These are phyloP conservation scores for Rubus parviflorus DNA, from an alignment of 306 rosid genomes.

Conservation along the genomic window DNA sequence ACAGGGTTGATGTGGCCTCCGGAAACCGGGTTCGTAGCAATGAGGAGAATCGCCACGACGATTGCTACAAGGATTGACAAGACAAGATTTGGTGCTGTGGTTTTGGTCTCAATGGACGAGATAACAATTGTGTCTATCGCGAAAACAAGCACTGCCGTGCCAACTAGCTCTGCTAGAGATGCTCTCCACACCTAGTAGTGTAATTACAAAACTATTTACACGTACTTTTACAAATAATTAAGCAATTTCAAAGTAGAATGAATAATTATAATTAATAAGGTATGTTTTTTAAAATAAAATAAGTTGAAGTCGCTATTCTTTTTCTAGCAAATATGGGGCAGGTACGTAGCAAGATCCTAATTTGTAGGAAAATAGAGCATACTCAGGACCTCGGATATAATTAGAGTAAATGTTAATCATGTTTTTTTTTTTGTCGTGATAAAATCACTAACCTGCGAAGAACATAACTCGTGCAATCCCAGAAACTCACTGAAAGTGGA, in stretches of 20 bases:
- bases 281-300: no score
- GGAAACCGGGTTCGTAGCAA: constrained; percentile 35
- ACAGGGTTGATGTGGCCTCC: constrained; percentile 44
- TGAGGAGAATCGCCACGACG: constrained; percentile 24
- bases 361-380: not conserved
- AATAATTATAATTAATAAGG: no score
- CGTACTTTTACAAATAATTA: not conserved
- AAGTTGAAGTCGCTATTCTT: not conserved
- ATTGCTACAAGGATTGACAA: constrained; percentile 33
- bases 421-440: not conserved
- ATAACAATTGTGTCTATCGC: constrained; percentile 42
- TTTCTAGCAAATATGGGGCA: not conserved
- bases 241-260: not conserved
- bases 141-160: constrained; percentile 37
- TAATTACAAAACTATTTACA: not conserved
- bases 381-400: not conserved
- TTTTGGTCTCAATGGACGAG: constrained; percentile 34
- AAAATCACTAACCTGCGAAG: constrained; percentile 22
- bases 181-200: constrained; percentile 40
- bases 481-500: constrained; percentile 24
- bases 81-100: constrained; percentile 32
- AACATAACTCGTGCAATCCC: constrained; percentile 36
- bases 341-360: not conserved
- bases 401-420: not conserved
- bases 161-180: constrained; percentile 38